Conservation (phyloP, 805 yeast genomes). For the Komagataella phaffii region DNA sequence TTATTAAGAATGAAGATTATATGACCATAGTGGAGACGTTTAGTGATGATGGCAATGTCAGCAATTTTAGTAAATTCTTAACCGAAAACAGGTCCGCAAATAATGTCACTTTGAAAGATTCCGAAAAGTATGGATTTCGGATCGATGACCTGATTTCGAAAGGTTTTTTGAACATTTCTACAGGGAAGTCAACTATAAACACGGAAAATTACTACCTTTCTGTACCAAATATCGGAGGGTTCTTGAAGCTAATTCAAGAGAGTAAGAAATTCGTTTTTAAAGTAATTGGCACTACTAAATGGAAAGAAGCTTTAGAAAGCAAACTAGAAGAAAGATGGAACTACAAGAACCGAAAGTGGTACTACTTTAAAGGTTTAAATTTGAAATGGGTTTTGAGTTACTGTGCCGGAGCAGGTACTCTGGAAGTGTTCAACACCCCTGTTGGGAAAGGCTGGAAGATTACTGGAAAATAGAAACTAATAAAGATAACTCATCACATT, state of each 20-base stretch:
- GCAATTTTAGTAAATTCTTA: constrained; percentile 8
- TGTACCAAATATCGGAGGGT: constrained; percentile 37
- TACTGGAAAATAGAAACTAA: constrained; percentile 21
- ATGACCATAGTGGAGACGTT: constrained; percentile 4
- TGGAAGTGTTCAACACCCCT: constrained; percentile 39
- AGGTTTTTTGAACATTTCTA: neutral
- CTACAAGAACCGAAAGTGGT: constrained; percentile 25
- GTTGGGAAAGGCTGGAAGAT: constrained; percentile 39
- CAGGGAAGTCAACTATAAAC: constrained; percentile 30
- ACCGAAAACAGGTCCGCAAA: constrained; percentile 9
- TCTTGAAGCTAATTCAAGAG: constrained; percentile 26
- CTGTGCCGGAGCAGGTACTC: constrained; percentile 35
- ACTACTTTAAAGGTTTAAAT: constrained; percentile 37
- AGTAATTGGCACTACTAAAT: constrained; percentile 20
- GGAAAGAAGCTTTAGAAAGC: constrained; percentile 29
- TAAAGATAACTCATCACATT: neutral
- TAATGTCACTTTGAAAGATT: constrained; percentile 13
- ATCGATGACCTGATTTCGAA: constrained; percentile 18
- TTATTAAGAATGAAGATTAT: constrained; percentile 14
- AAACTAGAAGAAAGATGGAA: constrained; percentile 31
- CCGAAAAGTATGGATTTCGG: constrained; percentile 9
- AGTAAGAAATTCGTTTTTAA: constrained; percentile 32
- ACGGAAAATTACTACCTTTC: constrained; percentile 25
- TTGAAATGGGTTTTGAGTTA: constrained; percentile 36
- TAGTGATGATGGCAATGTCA: constrained; percentile 15